Percentiles rank a stretch among this genome's conserved stretches.
Conservation (phyloP, 495 filamentous ascomycete species). For the Penicillium dipodomyicola region DNA sequence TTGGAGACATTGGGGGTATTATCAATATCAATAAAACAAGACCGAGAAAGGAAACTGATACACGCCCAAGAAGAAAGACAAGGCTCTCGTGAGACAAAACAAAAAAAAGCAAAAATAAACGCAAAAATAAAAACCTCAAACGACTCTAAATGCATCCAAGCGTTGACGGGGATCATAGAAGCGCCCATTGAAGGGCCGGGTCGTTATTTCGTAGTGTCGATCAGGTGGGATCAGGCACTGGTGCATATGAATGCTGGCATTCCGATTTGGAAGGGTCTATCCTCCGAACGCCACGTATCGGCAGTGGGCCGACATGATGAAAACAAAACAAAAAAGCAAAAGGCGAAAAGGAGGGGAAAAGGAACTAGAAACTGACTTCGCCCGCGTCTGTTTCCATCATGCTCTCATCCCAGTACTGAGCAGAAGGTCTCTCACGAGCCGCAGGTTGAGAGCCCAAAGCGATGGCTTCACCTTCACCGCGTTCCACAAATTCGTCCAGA, state of each 20-base stretch:
- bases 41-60: slow-evolving; percentile 28
- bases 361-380: slow-evolving; percentile 45
- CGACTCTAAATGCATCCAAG: slow-evolving; percentile 38
- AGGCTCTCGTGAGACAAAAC: slow-evolving; percentile 17
- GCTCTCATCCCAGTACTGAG: slow-evolving; percentile 43
- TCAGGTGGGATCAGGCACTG: slow-evolving; percentile 12
- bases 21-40: slow-evolving; percentile 38
- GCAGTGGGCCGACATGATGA: slow-evolving; percentile 9
- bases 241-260: slow-evolving; percentile 12
- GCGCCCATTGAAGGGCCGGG: slow-evolving; percentile 18
- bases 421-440: slow-evolving; percentile 29
- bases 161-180: slow-evolving; percentile 28
- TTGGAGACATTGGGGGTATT: slow-evolving; percentile 33
- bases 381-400: slow-evolving; percentile 47
- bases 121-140: background rate
- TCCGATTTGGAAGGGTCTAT: slow-evolving; percentile 16
- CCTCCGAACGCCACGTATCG: slow-evolving; percentile 19
- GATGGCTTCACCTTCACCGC: slow-evolving; percentile 49
- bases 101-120: slow-evolving; percentile 7
- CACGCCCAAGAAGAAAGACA: slow-evolving; percentile 15
- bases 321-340: slow-evolving; percentile 4
- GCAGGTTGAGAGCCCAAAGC: slow-evolving; percentile 33
- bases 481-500: slow-evolving; percentile 52
- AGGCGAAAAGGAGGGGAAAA: background rate
- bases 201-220: slow-evolving; percentile 26